These are phyloP conservation scores for Scenedesmus sp. DNA, from an alignment of 163 green algal species.

Conservation along the genomic window DNA sequence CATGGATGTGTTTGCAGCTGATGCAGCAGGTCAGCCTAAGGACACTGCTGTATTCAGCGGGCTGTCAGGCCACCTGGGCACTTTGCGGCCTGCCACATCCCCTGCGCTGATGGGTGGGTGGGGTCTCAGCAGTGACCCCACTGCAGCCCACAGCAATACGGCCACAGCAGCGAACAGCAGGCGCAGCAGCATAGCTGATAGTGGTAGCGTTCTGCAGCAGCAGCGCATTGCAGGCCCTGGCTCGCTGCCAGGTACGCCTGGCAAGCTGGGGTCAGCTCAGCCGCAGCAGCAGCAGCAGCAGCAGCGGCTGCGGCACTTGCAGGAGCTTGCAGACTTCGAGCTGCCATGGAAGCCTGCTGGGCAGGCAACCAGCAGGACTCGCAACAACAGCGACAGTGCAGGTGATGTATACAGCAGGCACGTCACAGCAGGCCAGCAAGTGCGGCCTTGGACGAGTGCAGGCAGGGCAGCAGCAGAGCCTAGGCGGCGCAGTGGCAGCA, in stretches of 20 bases:
- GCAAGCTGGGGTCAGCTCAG: background rate
- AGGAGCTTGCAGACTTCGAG: background rate
- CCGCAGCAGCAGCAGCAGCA: background rate
- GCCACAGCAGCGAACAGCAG: background rate
- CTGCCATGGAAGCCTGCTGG: background rate
- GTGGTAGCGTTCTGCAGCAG: background rate
- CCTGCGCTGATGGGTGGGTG: conserved; percentile 1
- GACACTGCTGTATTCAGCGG: conserved; percentile 6
- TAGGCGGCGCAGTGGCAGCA: background rate
- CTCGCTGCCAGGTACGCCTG: background rate
- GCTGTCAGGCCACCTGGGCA: background rate
- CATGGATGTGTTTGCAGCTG: background rate
- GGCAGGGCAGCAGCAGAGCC: background rate
- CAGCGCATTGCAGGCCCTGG: background rate
- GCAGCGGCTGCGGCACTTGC: conserved; percentile 7
- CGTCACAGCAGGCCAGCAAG: background rate
- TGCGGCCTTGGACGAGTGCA: background rate
- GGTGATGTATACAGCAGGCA: background rate
- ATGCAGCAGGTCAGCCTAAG: background rate
- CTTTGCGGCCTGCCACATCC: background rate
- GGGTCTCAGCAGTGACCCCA: background rate
- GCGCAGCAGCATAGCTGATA: background rate
- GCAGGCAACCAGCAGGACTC: background rate
- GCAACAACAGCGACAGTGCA: background rate
- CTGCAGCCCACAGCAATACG: background rate